Evolutionary conservation across 176 grass and related monocot genomes (phyloP), one percentile per base, ranked within the genome.

Genomic region (Chrysopogon serrulatus): DNA sequence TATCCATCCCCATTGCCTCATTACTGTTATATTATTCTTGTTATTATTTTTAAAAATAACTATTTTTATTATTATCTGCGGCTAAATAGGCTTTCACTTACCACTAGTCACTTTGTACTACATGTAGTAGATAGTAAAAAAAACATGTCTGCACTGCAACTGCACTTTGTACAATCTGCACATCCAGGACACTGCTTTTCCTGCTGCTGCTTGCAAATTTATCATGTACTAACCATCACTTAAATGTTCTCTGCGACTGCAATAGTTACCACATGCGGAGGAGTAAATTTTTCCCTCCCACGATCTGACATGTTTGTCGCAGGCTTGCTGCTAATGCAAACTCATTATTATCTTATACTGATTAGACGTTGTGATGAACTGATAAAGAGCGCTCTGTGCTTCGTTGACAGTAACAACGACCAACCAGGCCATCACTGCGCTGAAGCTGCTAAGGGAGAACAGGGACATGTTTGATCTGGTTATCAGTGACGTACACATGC

Each of bases 371-470:
- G 23, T 83, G n/a, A 26, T n/a, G n/a, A 56, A 24, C 87, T 86
- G 67, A 83, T 77, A 76, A 51, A 8, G 59, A 41, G 14, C 35
- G 23, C 21, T 36, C 59, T 14, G 5, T 85, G 53, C 71, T n/a
- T n/a, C n/a, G 62, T 76, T 89, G 59, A 63, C 80, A 98, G 95
- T 98, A 18, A 98, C 92, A 68, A 78, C 86, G n/a, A 92, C 87
- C 54, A 89, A 82, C 82, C 86, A 91, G 63, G 90, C 92, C 34
- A 86, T 85, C 16, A 79, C 77, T 47, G 95, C 92, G 23, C 76
- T 98, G 67, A 83, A 87, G 84, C n/a, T n/a, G n/a, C n/a, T n/a
- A n/a, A n/a, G n/a, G n/a, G n/a, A n/a, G n/a, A n/a, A n/a, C n/a
- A n/a, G n/a, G n/a, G n/a, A n/a, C n/a, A n/a, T n/a, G n/a, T n/a